Percentiles rank a stretch among this genome's conserved stretches.
These are phyloP conservation scores for Crucibulum laeve DNA, from an alignment of 768 basidiomycete genomes.

Conservation along the genomic window DNA sequence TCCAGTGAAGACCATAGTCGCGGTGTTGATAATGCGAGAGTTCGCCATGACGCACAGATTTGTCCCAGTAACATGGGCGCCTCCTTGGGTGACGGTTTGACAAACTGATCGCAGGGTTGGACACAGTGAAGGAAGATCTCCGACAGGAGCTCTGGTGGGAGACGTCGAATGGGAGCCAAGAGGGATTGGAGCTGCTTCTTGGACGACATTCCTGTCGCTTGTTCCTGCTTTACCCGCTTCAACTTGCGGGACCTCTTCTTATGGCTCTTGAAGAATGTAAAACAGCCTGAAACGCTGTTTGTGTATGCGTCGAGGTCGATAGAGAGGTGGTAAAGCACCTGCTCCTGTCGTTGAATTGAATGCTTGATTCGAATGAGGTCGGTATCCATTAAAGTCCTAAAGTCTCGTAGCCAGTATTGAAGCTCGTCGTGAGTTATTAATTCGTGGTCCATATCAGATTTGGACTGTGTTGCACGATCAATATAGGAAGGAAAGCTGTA, in stretches of 20 bases:
- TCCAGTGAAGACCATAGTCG: slow-evolving; percentile 22
- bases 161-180: slow-evolving; percentile 14
- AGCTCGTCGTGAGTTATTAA: no score
- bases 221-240: no score
- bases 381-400: not conserved
- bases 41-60: slow-evolving; percentile 25
- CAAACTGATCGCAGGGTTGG: slow-evolving; percentile 10
- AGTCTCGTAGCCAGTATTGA: not conserved
- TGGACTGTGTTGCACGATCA: no score
- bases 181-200: not conserved
- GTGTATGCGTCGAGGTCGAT: not conserved
- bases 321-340: not conserved
- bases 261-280: not conserved
- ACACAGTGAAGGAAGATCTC: slow-evolving; percentile 19
- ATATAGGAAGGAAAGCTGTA: no score
- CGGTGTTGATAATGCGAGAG: slow-evolving; percentile 19
- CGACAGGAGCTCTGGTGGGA: slow-evolving; percentile 17
- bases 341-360: not conserved
- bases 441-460: no score
- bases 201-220: no score
- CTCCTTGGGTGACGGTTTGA: slow-evolving; percentile 5
- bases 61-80: slow-evolving; percentile 17
- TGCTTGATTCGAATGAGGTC: not conserved
- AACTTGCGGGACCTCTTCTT: not conserved
- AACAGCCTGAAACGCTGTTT: not conserved